These are phyloP conservation scores for Phytophthora colocasiae DNA, from an alignment of 352 stramenopile genomes.

Conservation along the genomic window DNA sequence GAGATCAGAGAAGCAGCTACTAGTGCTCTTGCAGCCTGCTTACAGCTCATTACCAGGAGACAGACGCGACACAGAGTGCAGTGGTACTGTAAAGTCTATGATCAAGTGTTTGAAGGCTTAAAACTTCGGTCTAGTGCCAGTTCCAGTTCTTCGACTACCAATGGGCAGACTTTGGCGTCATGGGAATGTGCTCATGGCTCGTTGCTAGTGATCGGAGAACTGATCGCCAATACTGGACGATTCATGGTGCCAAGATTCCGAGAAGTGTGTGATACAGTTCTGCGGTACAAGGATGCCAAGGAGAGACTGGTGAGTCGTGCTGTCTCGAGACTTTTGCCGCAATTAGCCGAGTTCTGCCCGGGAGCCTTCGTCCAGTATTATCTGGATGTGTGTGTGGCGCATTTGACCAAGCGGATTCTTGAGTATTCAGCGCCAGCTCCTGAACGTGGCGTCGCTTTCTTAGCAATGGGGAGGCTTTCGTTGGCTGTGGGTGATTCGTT, in stretches of 20 bases:
- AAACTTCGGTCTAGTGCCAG: slow-evolving; percentile 27
- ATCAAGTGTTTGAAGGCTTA: slow-evolving; percentile 89
- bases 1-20: slow-evolving; percentile 88
- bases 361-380: slow-evolving; percentile 95
- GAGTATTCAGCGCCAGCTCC: slow-evolving; percentile 53
- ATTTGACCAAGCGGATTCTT: slow-evolving; percentile 87
- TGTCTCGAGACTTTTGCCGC: slow-evolving; percentile 91
- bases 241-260: slow-evolving; percentile 98
- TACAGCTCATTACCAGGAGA: slow-evolving; percentile 86
- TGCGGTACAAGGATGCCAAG: slow-evolving; percentile 93
- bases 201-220: slow-evolving; percentile 94
- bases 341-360: slow-evolving; percentile 92
- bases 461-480: slow-evolving; percentile 93
- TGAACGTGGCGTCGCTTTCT: slow-evolving; percentile 90
- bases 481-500: slow-evolving; percentile 92
- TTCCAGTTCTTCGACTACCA: not conserved
- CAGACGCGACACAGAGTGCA: slow-evolving; percentile 88
- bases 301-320: slow-evolving; percentile 84
- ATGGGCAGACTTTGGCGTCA: slow-evolving; percentile 38
- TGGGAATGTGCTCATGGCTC: slow-evolving; percentile 94
- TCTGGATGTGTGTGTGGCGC: slow-evolving; percentile 78
- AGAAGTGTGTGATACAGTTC: slow-evolving; percentile 94
- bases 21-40: slow-evolving; percentile 84
- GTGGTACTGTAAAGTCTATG: slow-evolving; percentile 94
- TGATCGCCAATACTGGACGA: slow-evolving; percentile 94